Percentiles rank a stretch among this genome's conserved stretches.
These are phyloP conservation scores for Hirsutella minnesotensis DNA, from an alignment of 2,329 filamentous ascomycete genomes.

Conservation along the genomic window DNA sequence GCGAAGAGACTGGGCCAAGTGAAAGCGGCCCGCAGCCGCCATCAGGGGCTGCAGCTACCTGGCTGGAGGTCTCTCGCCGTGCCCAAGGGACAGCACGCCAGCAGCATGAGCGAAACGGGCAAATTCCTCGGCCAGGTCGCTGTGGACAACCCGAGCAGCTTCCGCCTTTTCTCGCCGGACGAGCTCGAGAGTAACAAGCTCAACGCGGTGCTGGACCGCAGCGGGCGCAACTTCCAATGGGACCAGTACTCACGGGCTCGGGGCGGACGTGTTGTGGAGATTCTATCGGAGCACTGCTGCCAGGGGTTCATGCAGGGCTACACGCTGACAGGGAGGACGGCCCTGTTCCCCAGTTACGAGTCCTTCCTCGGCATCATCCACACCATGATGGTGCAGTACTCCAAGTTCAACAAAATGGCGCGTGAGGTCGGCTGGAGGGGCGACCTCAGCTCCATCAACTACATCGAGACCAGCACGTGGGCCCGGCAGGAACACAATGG, in stretches of 20 bases:
- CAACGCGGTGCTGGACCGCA: constrained; percentile 48
- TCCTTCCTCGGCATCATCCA: constrained; percentile 76
- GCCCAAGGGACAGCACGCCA: constrained; percentile 48
- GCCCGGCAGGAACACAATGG: constrained; percentile 80
- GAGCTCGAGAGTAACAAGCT: constrained; percentile 78
- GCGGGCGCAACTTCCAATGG: constrained; percentile 54
- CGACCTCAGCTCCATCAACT: constrained; percentile 65
- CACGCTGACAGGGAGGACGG: constrained; percentile 61
- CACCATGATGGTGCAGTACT: constrained; percentile 79
- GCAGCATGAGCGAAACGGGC: constrained; percentile 61
- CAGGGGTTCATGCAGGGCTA: constrained; percentile 78
- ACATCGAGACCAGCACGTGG: constrained; percentile 65
- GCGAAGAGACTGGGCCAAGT: no score
- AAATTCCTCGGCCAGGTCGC: constrained; percentile 57
- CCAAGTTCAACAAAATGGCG: constrained; percentile 77
- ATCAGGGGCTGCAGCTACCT: constrained; percentile 56
- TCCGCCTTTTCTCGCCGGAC: constrained; percentile 68
- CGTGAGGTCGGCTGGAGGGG: constrained; percentile 68
- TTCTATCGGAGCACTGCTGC: constrained; percentile 69
- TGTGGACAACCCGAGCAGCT: constrained; percentile 50
- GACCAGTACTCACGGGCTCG: constrained; percentile 27
- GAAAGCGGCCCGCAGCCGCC: constrained; percentile 22
- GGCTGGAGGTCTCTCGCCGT: constrained; percentile 59
- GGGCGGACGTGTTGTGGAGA: constrained; percentile 65
- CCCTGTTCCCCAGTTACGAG: constrained; percentile 70